These are phyloP conservation scores for Juglanconis sp. DNA, from an alignment of 2,329 filamentous ascomycete genomes.

Conservation along the genomic window DNA sequence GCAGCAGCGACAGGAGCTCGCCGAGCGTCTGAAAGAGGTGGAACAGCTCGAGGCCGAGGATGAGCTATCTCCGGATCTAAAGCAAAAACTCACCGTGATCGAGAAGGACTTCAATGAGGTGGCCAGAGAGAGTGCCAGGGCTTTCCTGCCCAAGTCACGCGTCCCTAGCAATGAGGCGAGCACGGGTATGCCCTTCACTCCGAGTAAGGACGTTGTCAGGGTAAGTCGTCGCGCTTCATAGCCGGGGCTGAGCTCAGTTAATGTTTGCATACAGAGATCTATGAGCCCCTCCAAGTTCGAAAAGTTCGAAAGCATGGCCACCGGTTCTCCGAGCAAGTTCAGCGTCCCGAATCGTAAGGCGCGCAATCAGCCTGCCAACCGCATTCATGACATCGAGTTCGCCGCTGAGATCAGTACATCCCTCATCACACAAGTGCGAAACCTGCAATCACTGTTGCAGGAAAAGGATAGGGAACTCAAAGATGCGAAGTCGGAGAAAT, in stretches of 20 bases:
- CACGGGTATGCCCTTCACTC: conserved; percentile 50
- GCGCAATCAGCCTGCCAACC: conserved; percentile 82
- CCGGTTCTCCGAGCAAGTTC: conserved; percentile 84
- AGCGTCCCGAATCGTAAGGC: conserved; percentile 83
- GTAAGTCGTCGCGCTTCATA: conserved; percentile 37
- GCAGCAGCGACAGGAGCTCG: conserved; percentile 79
- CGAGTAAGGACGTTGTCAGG: conserved; percentile 49
- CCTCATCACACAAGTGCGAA: conserved; percentile 87
- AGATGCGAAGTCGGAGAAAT: conserved; percentile 69
- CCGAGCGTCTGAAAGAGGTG: conserved; percentile 78
- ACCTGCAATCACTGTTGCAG: conserved; percentile 77
- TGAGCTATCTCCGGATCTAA: conserved; percentile 79
- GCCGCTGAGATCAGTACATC: conserved; percentile 98
- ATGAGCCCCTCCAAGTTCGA: conserved; percentile 62
- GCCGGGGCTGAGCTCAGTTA: not conserved
- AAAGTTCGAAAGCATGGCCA: conserved; percentile 74
- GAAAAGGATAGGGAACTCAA: conserved; percentile 88
- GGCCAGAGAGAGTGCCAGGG: conserved; percentile 81
- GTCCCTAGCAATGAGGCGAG: conserved; percentile 66
- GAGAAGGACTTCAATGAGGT: conserved; percentile 96
- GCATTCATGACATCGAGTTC: conserved; percentile 94
- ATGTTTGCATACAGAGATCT: conserved; percentile 52
- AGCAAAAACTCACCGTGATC: conserved; percentile 77
- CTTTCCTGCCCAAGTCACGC: conserved; percentile 81
- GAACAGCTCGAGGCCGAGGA: conserved; percentile 72